Percentiles rank a stretch among this genome's conserved stretches.
phyloP scores from a whole-genome alignment of 768 basidiomycete genomes.

The Leccinellum luteum region DNA sequence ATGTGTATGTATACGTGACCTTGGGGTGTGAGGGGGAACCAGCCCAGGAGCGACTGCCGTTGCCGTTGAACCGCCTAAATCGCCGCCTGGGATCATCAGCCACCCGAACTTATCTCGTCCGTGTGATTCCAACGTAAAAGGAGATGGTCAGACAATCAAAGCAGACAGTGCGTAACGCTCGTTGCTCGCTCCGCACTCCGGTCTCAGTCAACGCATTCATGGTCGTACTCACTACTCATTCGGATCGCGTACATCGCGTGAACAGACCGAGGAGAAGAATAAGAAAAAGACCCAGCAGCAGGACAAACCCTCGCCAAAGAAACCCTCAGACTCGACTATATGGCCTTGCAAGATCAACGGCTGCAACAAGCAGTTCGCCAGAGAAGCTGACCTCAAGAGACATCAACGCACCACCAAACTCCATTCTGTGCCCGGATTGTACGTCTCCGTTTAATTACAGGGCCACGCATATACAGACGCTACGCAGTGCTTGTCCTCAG shows the following conservation, averaged over 20 bases:
- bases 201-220: conserved; percentile 21
- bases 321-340: conserved; percentile 45
- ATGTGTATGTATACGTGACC: conserved; percentile 9
- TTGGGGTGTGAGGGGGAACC: conserved; percentile 9
- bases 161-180: conserved; percentile 33
- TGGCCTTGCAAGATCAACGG: conserved; percentile 84
- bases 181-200: conserved; percentile 5
- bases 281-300: conserved; percentile 36
- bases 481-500: conserved; percentile 65
- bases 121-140: conserved; percentile 15
- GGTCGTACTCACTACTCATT: not conserved
- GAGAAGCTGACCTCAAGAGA: conserved; percentile 79
- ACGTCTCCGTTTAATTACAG: conserved; percentile 26
- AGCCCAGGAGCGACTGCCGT: conserved; percentile 16
- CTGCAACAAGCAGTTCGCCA: conserved; percentile 78
- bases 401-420: conserved; percentile 79
- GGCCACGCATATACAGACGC: conserved; percentile 16
- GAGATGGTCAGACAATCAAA: conserved; percentile 33
- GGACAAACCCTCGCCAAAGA: conserved; percentile 54
- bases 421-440: conserved; percentile 76
- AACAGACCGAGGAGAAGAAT: conserved; percentile 41
- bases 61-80: conserved; percentile 14
- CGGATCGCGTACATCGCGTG: conserved; percentile 8
- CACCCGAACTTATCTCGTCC: conserved; percentile 5
- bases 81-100: conserved; percentile 22